Evolutionary conservation across 2,329 filamentous ascomycete genomes (phyloP).

Genomic region (Beauveria bassiana): DNA sequence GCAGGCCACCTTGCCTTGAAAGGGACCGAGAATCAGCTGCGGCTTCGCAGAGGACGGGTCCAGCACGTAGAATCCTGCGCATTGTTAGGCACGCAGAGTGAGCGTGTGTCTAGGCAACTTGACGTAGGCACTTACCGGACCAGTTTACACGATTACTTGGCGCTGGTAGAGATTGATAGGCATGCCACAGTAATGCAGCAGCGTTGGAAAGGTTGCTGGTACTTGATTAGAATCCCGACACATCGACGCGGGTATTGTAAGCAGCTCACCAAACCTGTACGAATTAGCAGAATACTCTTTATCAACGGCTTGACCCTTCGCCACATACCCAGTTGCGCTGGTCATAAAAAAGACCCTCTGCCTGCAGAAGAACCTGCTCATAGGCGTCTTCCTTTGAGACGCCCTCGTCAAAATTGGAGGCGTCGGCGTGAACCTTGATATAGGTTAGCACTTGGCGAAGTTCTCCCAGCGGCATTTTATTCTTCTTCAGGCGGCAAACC

Average conservation of each 20-base stretch:
- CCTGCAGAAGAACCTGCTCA: constrained; percentile 63
- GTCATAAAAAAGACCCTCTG: constrained; percentile 59
- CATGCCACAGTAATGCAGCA: constrained; percentile 71
- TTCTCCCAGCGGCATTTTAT: background rate
- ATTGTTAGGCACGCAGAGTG: background rate
- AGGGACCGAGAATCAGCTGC: constrained; percentile 68
- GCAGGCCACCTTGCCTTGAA: constrained; percentile 74
- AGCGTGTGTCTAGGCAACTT: background rate
- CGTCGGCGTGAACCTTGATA: constrained; percentile 65
- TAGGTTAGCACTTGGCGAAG: background rate
- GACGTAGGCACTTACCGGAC: constrained; percentile 46
- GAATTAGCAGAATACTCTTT: background rate
- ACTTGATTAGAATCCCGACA: background rate
- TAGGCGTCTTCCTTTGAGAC: constrained; percentile 67
- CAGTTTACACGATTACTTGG: constrained; percentile 68
- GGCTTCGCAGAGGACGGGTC: constrained; percentile 37
- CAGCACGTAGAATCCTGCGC: constrained; percentile 63
- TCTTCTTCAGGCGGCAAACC: background rate
- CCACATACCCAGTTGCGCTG: constrained; percentile 70
- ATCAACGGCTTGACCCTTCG: background rate
- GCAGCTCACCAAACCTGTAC: constrained; percentile 17
- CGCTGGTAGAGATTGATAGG: constrained; percentile 61
- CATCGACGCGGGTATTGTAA: background rate
- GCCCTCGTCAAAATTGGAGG: constrained; percentile 61
- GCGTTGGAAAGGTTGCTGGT: constrained; percentile 67